phyloP scores from a whole-genome alignment of 108 stramenopile species.

The Aurantiochytrium sp. region DNA sequence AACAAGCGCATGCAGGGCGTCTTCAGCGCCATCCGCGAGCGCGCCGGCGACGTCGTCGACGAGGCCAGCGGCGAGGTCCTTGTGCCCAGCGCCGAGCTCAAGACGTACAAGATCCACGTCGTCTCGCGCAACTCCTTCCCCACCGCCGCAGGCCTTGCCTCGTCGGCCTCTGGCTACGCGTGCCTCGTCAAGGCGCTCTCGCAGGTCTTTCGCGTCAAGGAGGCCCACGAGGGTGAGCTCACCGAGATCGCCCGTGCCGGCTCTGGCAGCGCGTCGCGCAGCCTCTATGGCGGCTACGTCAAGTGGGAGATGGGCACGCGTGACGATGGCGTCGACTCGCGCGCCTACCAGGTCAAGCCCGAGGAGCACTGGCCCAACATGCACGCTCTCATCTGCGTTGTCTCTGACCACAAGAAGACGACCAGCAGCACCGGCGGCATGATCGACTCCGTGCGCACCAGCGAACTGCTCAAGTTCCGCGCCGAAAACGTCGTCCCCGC shows the following conservation, averaged over 20 bases:
- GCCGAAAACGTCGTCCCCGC: conserved; percentile 66
- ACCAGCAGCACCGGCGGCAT: conserved; percentile 90
- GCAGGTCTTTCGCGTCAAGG: conserved; percentile 64
- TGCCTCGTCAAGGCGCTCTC: conserved; percentile 78
- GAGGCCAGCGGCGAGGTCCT: conserved; percentile 38
- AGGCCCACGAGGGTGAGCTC: conserved; percentile 33
- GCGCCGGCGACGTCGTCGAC: conserved; percentile 45
- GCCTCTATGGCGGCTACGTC: conserved; percentile 92
- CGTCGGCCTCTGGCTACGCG: conserved; percentile 70
- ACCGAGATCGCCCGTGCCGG: conserved; percentile 89
- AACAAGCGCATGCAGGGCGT: conserved; percentile 42
- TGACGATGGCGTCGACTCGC: conserved; percentile 70
- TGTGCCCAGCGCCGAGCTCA: conserved; percentile 64
- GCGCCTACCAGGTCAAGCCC: conserved; percentile 78
- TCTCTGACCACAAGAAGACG: conserved; percentile 84
- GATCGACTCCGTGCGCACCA: conserved; percentile 76
- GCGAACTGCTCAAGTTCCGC: conserved; percentile 65
- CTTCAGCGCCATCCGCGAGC: conserved; percentile 33
- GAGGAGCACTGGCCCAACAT: conserved; percentile 91
- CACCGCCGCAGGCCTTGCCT: conserved; percentile 86
- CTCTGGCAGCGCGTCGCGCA: conserved; percentile 82
- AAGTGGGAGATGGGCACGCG: conserved; percentile 74
- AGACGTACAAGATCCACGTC: conserved; percentile 63
- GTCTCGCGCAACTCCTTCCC: conserved; percentile 89
- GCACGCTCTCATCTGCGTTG: conserved; percentile 81